Evolutionary conservation across 2,329 filamentous ascomycete genomes (phyloP), one percentile per base, ranked within the genome.

Genomic region (Epichloe elymi): DNA sequence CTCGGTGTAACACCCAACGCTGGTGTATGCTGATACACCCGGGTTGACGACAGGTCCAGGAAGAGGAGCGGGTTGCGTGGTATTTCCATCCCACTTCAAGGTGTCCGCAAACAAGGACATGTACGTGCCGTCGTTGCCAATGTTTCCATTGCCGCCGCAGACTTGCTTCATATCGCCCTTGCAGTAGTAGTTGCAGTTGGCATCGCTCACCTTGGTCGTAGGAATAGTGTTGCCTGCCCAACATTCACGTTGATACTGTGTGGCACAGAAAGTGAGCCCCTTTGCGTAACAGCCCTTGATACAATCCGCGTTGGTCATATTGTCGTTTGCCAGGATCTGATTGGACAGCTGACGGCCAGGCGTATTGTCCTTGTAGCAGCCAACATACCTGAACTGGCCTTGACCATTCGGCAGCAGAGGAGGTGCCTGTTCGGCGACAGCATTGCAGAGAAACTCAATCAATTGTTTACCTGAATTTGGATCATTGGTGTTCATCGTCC

Each of bases 401-500:
- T 68, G 65, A 0, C 74, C 74, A 20, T 70, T 67, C 1, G 56
- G 44, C 5, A 70, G 52, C 47, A 76, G 59, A 3, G 76, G 76
- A 0, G 75, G 68, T 0, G 74, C 71, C 59, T 81, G 78, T 50
- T 77, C 72, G 0, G 75, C 57, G 0, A 77, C 69, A 1, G 74
- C 76, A 5, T 63, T 70, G 53, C 78, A 80, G 45, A 60, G 60
- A 53, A 81, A 80, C 11, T 72, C 63, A 5, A 80, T 69, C 7
- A 65, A 63, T 47, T 76, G 73, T 63, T 80, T 80, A 30, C 70
- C 73, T 48, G 74, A 69, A 1, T 59, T 61, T 0, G 72, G 70
- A 51, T 80, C 78, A 48, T 78, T 75, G 44, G 74, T 74, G 60
- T 80, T 81, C 58, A 81, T 69, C 0, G 73, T 78, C 78, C 78